These are phyloP conservation scores for Stereum hirsutum DNA, from an alignment of 1,284 basidiomycete genomes.

Conservation along the genomic window DNA sequence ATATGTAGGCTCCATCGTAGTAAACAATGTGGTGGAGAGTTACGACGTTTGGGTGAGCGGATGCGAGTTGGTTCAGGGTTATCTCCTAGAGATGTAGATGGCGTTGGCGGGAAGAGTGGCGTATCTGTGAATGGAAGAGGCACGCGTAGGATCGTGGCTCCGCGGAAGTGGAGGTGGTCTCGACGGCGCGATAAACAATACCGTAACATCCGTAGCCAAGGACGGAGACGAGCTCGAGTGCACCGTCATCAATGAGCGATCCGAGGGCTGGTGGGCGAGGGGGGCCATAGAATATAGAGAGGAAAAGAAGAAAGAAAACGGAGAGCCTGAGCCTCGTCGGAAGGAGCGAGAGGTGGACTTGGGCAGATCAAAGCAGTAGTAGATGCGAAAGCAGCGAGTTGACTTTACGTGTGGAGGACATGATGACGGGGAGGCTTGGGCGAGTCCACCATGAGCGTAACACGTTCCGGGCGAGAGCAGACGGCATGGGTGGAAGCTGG, in stretches of 20 bases:
- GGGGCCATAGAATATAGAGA: constrained; percentile 39
- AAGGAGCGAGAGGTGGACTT: constrained; percentile 12
- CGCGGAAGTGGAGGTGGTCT: constrained; percentile 34
- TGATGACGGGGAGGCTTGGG: constrained; percentile 21
- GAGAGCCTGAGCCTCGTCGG: constrained; percentile 21
- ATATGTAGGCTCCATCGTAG: constrained; percentile 41
- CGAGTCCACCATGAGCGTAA: constrained; percentile 27
- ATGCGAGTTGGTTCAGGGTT: constrained; percentile 82
- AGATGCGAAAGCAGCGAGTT: constrained; percentile 14
- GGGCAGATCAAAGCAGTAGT: constrained; percentile 13
- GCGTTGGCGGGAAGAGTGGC: constrained; percentile 51
- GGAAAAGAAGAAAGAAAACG: constrained; percentile 18
- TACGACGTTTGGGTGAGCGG: constrained; percentile 76
- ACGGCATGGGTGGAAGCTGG: too few species aligned
- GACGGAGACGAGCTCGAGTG: constrained; percentile 82
- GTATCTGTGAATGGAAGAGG: constrained; percentile 51
- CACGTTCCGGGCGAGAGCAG: too few species aligned
- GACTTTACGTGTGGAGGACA: constrained; percentile 22
- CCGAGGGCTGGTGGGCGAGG: constrained; percentile 61
- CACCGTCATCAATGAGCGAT: constrained; percentile 72
- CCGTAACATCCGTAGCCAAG: constrained; percentile 95
- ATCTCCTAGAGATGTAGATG: constrained; percentile 74
- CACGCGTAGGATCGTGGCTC: constrained; percentile 73
- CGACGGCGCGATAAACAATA: constrained; percentile 88
- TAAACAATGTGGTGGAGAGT: constrained; percentile 58